These are phyloP conservation scores for Hyparrhenia diplandra DNA, from an alignment of 176 grass and related monocot genomes.

Conservation along the genomic window DNA sequence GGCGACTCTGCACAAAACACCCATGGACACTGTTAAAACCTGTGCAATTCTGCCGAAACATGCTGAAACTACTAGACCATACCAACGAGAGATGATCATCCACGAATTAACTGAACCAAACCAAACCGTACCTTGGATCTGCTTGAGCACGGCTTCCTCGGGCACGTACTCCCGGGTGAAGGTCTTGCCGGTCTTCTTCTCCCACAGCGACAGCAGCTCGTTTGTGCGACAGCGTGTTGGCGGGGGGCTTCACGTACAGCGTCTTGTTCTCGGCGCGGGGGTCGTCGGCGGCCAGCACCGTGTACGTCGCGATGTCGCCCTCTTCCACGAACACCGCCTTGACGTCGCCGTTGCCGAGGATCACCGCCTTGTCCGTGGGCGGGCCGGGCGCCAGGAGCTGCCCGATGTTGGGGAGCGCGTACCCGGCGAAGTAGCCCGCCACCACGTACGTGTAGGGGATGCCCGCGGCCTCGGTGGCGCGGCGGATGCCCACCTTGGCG, in stretches of 20 bases:
- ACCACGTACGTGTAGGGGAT: slow-evolving; percentile 42
- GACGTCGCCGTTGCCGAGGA: slow-evolving; percentile 46
- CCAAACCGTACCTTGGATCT: neutral
- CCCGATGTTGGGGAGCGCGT: slow-evolving; percentile 31
- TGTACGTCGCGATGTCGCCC: slow-evolving; percentile 46
- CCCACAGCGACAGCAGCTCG: slow-evolving; percentile 53
- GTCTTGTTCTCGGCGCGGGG: slow-evolving; percentile 43
- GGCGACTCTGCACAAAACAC: slow-evolving; percentile 23
- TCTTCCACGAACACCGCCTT: slow-evolving; percentile 48
- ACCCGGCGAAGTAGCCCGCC: slow-evolving; percentile 43
- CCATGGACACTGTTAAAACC: neutral
- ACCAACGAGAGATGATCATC: neutral
- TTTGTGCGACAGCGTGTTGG: slow-evolving; percentile 53
- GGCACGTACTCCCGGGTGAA: slow-evolving; percentile 28
- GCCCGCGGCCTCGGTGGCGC: slow-evolving; percentile 46
- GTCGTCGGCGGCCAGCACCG: slow-evolving; percentile 49
- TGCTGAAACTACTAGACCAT: too few relatives aligned
- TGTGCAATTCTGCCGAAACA: neutral
- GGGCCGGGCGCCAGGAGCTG: neutral
- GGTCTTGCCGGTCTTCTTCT: slow-evolving; percentile 51
- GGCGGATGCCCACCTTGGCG: slow-evolving; percentile 40
- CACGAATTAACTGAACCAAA: neutral
- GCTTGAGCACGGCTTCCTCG: slow-evolving; percentile 49
- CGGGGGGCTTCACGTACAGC: slow-evolving; percentile 37
- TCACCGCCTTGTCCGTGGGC: slow-evolving; percentile 36